phyloP scores from a whole-genome alignment of 495 filamentous ascomycete species.

The Penicillium nucicola region DNA sequence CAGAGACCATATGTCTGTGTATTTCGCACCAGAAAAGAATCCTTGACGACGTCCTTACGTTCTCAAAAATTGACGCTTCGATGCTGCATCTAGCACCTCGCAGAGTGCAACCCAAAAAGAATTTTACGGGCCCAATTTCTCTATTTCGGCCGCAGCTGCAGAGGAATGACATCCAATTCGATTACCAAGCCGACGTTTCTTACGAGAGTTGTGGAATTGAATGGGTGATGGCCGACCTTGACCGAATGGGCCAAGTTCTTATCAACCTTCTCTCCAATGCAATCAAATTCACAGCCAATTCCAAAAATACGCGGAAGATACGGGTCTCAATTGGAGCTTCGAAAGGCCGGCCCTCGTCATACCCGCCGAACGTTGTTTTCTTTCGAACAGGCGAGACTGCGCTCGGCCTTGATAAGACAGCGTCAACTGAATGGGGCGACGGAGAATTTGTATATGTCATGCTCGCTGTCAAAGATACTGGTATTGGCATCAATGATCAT shows the following conservation, averaged over 20 bases:
- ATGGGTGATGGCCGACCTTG: conserved; percentile 71
- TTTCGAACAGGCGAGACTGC: conserved; percentile 43
- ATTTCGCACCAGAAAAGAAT: conserved; percentile 77
- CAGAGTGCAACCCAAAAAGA: conserved; percentile 60
- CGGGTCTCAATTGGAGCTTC: conserved; percentile 69
- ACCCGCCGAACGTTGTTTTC: conserved; percentile 47
- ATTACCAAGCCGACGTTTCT: conserved; percentile 56
- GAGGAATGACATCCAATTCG: conserved; percentile 63
- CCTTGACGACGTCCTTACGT: conserved; percentile 73
- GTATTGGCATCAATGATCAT: conserved; percentile 68
- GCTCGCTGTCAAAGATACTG: conserved; percentile 74
- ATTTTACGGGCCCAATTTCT: conserved; percentile 64
- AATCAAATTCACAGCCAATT: conserved; percentile 68
- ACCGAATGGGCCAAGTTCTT: conserved; percentile 67
- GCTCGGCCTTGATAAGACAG: conserved; percentile 41
- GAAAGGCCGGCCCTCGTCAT: conserved; percentile 44
- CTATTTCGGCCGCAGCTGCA: conserved; percentile 72
- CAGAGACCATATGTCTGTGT: conserved; percentile 72
- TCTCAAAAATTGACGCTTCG: conserved; percentile 77
- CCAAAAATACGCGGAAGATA: conserved; percentile 54
- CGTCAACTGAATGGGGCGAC: conserved; percentile 60
- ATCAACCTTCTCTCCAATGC: conserved; percentile 77
- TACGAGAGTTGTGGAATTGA: conserved; percentile 55
- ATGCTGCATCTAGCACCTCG: conserved; percentile 66
- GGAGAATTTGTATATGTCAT: conserved; percentile 68